These are phyloP conservation scores for Penicillium decumbens DNA, from an alignment of 2,329 filamentous ascomycete genomes.

Conservation along the genomic window DNA sequence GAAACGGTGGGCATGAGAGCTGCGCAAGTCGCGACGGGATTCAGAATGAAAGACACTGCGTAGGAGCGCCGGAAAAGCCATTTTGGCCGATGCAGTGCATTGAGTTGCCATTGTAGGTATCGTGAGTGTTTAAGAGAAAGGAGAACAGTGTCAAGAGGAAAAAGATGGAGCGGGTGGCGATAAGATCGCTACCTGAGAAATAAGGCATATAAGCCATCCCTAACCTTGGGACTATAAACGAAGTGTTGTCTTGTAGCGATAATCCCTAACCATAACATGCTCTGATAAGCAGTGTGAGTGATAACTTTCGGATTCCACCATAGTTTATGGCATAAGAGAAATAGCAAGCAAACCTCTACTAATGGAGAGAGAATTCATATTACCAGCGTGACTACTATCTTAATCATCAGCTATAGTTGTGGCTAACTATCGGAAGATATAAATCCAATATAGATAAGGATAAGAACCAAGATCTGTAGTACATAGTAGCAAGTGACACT, in stretches of 20 bases:
- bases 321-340: too few relatives aligned
- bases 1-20: slow-evolving; percentile 1
- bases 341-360: too few relatives aligned
- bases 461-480: too few relatives aligned
- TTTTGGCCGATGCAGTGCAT: slow-evolving; percentile 24
- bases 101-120: slow-evolving; percentile 18
- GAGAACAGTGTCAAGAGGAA: slow-evolving; percentile 1
- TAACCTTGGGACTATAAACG: not conserved
- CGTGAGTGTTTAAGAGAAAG: not conserved
- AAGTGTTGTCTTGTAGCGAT: not conserved
- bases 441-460: too few relatives aligned
- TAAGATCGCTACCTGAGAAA: slow-evolving; percentile 5
- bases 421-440: too few relatives aligned
- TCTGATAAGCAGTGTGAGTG: not conserved
- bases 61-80: slow-evolving; percentile 25
- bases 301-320: not conserved
- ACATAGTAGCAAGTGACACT: too few relatives aligned
- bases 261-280: not conserved
- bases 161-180: slow-evolving; percentile 6
- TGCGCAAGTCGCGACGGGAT: slow-evolving; percentile 11
- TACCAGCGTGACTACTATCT: too few relatives aligned
- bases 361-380: too few relatives aligned
- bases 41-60: slow-evolving; percentile 25
- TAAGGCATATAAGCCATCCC: not conserved
- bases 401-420: too few relatives aligned